Evolutionary conservation across 345 rosid genomes (phyloP).

Genomic region (Sonneratia alba): DNA sequence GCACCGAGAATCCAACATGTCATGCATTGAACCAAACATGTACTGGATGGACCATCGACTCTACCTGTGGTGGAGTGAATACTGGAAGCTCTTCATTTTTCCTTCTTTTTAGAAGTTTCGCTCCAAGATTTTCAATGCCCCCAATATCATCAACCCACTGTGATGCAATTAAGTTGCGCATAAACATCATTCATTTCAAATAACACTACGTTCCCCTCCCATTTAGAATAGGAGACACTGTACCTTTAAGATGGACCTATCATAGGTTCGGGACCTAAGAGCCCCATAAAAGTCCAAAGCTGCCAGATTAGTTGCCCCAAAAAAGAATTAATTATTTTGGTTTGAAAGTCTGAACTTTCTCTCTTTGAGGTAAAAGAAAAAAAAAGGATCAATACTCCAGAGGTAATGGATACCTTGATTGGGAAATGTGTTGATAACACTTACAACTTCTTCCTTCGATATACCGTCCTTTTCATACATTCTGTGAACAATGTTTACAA

Average conservation of each 20-base stretch:
- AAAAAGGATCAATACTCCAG: neutral
- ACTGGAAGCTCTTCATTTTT: constrained; percentile 51
- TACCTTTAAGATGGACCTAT: constrained; percentile 75
- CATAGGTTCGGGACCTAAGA: constrained; percentile 84
- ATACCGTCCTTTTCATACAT: constrained; percentile 89
- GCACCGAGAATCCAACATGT: neutral
- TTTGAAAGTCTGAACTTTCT: neutral
- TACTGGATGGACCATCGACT: neutral
- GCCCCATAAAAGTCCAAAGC: constrained; percentile 97
- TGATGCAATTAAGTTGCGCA: constrained; percentile 7
- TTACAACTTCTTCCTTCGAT: constrained; percentile 46
- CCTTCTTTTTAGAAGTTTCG: constrained; percentile 48
- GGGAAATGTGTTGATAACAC: constrained; percentile 66
- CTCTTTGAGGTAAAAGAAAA: neutral
- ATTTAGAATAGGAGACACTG: neutral
- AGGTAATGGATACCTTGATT: constrained; percentile 56
- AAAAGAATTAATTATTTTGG: neutral
- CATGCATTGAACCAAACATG: neutral
- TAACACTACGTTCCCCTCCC: neutral
- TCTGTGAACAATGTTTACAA: constrained; percentile 72
- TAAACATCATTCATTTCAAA: neutral
- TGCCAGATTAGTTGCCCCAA: constrained; percentile 19
- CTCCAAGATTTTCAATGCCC: constrained; percentile 60
- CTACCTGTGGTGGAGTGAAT: constrained; percentile 74
- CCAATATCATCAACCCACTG: constrained; percentile 89